phyloP scores from a whole-genome alignment of 305 asterid genomes.

The Striga hermonthica region DNA sequence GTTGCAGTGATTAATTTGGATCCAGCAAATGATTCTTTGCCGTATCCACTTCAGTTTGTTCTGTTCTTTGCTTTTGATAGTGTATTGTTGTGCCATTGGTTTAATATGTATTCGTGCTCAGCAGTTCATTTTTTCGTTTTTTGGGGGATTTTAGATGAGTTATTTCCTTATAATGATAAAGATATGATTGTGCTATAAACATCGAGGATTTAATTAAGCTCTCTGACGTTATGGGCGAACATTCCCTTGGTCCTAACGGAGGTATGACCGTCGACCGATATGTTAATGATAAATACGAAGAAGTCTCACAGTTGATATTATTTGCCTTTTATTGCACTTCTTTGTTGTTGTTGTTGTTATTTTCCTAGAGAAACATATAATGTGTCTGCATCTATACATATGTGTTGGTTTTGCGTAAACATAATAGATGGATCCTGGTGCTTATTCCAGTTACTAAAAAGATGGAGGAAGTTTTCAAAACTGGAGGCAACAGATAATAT shows the following conservation, averaged over 20 bases:
- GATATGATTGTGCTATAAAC: conserved; percentile 91
- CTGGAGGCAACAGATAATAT: neutral
- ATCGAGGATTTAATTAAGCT: conserved; percentile 90
- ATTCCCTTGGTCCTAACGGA: conserved; percentile 98
- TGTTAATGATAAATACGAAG: conserved; percentile 6
- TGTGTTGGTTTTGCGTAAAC: too few species aligned
- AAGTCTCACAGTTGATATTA: neutral
- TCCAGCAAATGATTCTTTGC: conserved; percentile 92
- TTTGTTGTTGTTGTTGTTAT: too few species aligned
- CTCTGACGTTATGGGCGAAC: conserved; percentile 86
- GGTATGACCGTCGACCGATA: conserved; percentile 46
- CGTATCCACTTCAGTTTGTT: conserved; percentile 60
- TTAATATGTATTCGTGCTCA: neutral
- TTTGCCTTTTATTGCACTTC: neutral
- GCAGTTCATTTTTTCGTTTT: conserved; percentile 16
- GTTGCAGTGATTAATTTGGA: conserved; percentile 92
- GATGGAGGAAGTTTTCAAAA: neutral
- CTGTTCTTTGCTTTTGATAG: conserved; percentile 3
- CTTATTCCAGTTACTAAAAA: conserved; percentile 3
- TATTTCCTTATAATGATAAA: conserved; percentile 48
- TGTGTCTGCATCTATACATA: too few species aligned
- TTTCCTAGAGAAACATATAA: too few species aligned
- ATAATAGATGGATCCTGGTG: neutral
- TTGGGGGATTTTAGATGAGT: conserved; percentile 21
- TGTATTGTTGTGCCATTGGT: conserved; percentile 8